Conservation (phyloP, 2,329 filamentous ascomycete species). For the Fusarium sp. region DNA sequence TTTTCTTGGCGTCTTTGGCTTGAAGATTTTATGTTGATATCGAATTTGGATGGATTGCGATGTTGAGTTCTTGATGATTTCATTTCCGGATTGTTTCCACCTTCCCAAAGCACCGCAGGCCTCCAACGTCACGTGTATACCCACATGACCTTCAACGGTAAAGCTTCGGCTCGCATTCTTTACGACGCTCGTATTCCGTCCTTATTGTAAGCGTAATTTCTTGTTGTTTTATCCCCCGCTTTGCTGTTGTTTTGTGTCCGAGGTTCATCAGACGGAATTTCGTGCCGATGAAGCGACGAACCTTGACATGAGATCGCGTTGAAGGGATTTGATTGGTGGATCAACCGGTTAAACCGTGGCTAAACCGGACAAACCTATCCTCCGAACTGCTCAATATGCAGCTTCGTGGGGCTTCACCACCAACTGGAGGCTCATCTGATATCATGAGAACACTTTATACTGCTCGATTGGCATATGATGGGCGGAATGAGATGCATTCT, state of each 20-base stretch:
- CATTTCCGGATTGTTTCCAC: neutral
- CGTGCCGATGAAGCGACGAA: constrained; percentile 40
- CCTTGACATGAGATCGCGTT: neutral
- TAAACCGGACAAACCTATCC: constrained; percentile 3
- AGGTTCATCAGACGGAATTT: constrained; percentile 28
- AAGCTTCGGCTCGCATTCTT: neutral
- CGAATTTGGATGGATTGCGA: neutral
- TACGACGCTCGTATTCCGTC: neutral
- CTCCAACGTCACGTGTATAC: neutral
- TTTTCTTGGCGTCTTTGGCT: neutral
- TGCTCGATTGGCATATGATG: constrained; percentile 30
- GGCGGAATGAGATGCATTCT: constrained; percentile 4
- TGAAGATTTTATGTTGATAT: constrained; percentile 7
- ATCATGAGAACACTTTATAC: constrained; percentile 39
- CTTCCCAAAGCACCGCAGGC: neutral
- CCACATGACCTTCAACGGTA: neutral
- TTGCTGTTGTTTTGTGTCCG: neutral
- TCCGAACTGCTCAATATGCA: constrained; percentile 22
- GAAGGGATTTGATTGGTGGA: constrained; percentile 13
- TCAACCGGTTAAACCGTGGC: constrained; percentile 16
- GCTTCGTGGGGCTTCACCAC: constrained; percentile 42
- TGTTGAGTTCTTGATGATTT: neutral
- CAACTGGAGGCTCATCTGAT: constrained; percentile 28
- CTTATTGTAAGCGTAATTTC: neutral
- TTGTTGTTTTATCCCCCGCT: constrained; percentile 7